Evolutionary conservation across 805 yeast genomes (phyloP).

Genomic region (Naumovozyma castellii): DNA sequence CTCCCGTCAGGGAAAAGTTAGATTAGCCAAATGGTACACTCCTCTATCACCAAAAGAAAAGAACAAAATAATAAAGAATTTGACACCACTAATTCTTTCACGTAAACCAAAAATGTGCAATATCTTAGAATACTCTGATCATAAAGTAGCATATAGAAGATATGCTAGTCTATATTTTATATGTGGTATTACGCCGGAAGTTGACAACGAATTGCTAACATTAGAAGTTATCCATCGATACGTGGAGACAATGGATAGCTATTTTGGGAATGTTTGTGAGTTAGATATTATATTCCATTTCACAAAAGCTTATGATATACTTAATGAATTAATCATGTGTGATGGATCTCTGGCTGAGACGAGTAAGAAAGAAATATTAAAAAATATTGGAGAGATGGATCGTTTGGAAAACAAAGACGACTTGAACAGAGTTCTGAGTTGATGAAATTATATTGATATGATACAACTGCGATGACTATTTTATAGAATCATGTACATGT

Average conservation of each 20-base stretch:
- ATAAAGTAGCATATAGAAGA: constrained; percentile 77
- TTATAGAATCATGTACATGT: too few relatives aligned
- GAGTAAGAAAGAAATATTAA: constrained; percentile 67
- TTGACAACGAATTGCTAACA: constrained; percentile 74
- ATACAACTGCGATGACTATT: too few relatives aligned
- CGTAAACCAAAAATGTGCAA: constrained; percentile 94
- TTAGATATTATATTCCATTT: constrained; percentile 94
- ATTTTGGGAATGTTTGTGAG: constrained; percentile 93
- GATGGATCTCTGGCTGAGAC: constrained; percentile 86
- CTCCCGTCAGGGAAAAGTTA: constrained; percentile 90
- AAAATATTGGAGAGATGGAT: constrained; percentile 75
- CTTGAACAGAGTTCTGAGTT: constrained; percentile 34
- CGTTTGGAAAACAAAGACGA: constrained; percentile 75
- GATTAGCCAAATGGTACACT: constrained; percentile 89
- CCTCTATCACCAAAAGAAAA: constrained; percentile 80
- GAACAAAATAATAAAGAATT: constrained; percentile 70
- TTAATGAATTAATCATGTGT: constrained; percentile 73
- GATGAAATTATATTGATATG: constrained; percentile 2
- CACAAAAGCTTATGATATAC: constrained; percentile 82
- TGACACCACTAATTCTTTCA: constrained; percentile 74
- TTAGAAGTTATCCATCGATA: constrained; percentile 84
- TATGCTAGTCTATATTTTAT: constrained; percentile 90
- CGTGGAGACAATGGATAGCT: constrained; percentile 93
- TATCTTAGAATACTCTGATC: constrained; percentile 69
- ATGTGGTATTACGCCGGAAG: constrained; percentile 48